Conservation (phyloP, 2,329 filamentous ascomycete species). For the Amauroascus niger region DNA sequence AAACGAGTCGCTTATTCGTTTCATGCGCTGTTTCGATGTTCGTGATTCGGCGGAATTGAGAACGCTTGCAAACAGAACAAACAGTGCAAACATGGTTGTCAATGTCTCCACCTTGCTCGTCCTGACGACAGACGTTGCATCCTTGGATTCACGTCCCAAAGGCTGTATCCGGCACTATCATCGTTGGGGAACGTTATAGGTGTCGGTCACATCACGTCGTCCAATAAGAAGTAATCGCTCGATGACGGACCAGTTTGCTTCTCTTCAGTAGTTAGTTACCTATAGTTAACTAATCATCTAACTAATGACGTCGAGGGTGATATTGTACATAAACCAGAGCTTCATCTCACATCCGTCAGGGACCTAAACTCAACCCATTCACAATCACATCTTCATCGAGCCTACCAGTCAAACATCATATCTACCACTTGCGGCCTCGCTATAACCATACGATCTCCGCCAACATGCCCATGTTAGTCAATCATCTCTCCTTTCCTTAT, state of each 20-base stretch:
- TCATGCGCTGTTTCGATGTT: not conserved
- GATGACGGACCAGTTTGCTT: not conserved
- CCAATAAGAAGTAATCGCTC: not conserved
- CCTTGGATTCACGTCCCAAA: not conserved
- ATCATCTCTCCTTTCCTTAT: not conserved
- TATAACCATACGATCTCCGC: not conserved
- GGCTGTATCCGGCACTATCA: no score
- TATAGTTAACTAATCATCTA: not conserved
- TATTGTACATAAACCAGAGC: not conserved
- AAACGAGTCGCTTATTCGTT: not conserved
- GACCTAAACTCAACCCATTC: not conserved
- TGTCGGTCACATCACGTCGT: no score
- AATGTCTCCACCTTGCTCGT: not conserved
- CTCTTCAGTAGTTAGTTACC: not conserved
- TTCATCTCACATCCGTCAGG: not conserved
- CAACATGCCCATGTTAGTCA: slow-evolving; percentile 24
- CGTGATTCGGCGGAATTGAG: not conserved
- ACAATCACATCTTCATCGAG: not conserved
- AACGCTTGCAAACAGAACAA: slow-evolving; percentile 25
- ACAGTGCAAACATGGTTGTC: slow-evolving; percentile 19
- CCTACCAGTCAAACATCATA: not conserved
- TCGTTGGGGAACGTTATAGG: no score
- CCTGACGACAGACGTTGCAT: not conserved
- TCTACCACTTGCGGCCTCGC: not conserved
- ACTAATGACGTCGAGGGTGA: not conserved